Evolutionary conservation across 768 basidiomycete species (phyloP).

Genomic region (Lyophyllum decastes): DNA sequence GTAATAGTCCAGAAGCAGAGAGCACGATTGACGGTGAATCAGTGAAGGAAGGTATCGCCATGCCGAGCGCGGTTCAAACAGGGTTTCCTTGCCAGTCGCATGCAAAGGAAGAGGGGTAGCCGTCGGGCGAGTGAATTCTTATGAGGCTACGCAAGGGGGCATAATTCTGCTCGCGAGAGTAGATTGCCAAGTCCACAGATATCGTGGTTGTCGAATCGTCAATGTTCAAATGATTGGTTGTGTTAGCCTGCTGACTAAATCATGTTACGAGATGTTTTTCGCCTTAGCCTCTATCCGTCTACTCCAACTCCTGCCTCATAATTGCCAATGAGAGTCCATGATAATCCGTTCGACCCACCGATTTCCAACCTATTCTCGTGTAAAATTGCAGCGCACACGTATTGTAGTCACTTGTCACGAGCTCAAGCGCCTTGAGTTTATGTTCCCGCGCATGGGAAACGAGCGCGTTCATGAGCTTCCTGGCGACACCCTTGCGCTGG

Average conservation of each 20-base stretch:
- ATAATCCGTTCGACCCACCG: slow-evolving; percentile 6
- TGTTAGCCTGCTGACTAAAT: neutral
- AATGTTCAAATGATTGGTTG: no score
- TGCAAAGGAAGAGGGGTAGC: no score
- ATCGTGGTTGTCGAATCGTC: no score
- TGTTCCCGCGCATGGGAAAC: slow-evolving; percentile 10
- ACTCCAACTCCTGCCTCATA: neutral
- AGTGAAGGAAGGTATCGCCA: no score
- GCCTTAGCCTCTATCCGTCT: neutral
- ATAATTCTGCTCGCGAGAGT: no score
- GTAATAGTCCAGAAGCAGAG: neutral
- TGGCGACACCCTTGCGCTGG: slow-evolving; percentile 13
- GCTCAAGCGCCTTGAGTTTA: slow-evolving; percentile 11
- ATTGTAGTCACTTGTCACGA: slow-evolving; percentile 18
- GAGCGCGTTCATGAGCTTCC: slow-evolving; percentile 14
- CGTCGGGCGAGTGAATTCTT: no score
- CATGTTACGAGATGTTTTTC: no score
- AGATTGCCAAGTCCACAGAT: no score
- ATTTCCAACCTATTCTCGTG: slow-evolving; percentile 11
- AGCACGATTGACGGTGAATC: no score
- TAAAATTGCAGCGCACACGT: slow-evolving; percentile 11
- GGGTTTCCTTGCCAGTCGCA: no score
- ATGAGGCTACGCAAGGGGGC: no score
- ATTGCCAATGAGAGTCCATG: slow-evolving; percentile 6
- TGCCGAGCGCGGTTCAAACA: no score